Conservation (phyloP, 345 rosid species). For the Brassica carinata region DNA sequence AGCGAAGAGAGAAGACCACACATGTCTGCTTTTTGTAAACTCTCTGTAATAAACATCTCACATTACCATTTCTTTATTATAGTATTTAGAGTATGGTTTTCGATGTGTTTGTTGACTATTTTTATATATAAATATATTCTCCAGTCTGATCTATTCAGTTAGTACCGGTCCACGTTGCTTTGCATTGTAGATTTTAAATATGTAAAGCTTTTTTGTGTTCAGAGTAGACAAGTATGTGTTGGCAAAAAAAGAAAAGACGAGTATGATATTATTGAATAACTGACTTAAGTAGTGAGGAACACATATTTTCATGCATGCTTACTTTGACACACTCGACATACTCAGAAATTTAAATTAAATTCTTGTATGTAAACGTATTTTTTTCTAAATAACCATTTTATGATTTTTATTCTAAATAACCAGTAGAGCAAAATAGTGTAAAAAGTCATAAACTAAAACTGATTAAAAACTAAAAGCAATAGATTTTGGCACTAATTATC, state of each 20-base stretch:
- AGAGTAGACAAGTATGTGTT: not conserved
- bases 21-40: slow-evolving; percentile 29
- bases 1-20: slow-evolving; percentile 28
- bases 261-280: not conserved
- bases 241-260: not conserved
- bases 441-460: not conserved
- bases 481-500: slow-evolving; percentile 2
- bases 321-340: slow-evolving; percentile 1
- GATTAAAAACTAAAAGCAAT: not conserved
- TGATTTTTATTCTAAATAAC: not conserved
- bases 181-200: not conserved
- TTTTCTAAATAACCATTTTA: not conserved
- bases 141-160: slow-evolving; percentile 3
- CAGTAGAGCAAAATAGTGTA: not conserved
- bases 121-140: not conserved
- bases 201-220: not conserved
- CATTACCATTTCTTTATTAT: slow-evolving; percentile 15
- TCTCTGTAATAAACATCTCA: slow-evolving; percentile 23
- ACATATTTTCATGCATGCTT: slow-evolving; percentile 3
- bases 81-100: slow-evolving; percentile 9
- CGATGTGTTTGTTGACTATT: slow-evolving; percentile 27
- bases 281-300: not conserved
- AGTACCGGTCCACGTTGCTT: slow-evolving; percentile 10
- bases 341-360: not conserved
- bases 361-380: not conserved